Percentiles rank a stretch among this genome's conserved stretches.
Evolutionary conservation across 2,329 filamentous ascomycete genomes (phyloP).

Genomic region (Balansia obtecta): DNA sequence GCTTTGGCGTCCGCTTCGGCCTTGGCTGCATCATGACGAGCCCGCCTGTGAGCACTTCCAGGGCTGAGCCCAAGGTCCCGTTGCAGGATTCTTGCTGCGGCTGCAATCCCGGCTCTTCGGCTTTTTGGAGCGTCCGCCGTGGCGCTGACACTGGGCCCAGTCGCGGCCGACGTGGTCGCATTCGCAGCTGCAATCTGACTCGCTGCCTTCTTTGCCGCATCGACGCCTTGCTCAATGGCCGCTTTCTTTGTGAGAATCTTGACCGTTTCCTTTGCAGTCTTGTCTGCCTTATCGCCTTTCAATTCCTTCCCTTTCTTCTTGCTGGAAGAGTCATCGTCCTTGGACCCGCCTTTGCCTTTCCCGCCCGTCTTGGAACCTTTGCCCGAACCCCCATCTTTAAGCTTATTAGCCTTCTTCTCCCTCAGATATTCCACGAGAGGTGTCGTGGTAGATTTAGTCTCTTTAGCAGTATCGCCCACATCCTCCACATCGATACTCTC

Average conservation of each 20-base stretch:
- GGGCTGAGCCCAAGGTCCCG: constrained; percentile 53
- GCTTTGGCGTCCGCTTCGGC: constrained; percentile 35
- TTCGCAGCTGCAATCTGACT: constrained; percentile 21
- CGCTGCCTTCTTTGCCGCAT: constrained; percentile 31
- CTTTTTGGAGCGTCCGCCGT: constrained; percentile 29
- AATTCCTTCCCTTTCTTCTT: constrained; percentile 62
- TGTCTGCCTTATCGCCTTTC: constrained; percentile 41
- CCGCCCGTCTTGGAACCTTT: constrained; percentile 36
- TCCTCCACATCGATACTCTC: constrained; percentile 30
- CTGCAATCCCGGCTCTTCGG: constrained; percentile 47
- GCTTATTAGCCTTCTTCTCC: constrained; percentile 77
- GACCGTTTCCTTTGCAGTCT: constrained; percentile 42
- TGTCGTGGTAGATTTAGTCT: constrained; percentile 61
- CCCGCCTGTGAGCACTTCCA: constrained; percentile 48
- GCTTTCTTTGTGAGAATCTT: constrained; percentile 52
- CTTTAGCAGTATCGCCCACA: constrained; percentile 30
- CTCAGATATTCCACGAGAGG: constrained; percentile 82
- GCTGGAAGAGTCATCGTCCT: constrained; percentile 38
- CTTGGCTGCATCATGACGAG: constrained; percentile 45
- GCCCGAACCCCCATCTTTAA: constrained; percentile 36
- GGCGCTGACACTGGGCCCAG: constrained; percentile 16
- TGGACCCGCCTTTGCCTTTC: constrained; percentile 32
- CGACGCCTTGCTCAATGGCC: constrained; percentile 34
- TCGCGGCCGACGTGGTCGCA: constrained; percentile 13
- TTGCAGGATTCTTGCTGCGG: constrained; percentile 52